Conservation (phyloP, 1,284 basidiomycete genomes). For the Cryptococcus sp. region DNA sequence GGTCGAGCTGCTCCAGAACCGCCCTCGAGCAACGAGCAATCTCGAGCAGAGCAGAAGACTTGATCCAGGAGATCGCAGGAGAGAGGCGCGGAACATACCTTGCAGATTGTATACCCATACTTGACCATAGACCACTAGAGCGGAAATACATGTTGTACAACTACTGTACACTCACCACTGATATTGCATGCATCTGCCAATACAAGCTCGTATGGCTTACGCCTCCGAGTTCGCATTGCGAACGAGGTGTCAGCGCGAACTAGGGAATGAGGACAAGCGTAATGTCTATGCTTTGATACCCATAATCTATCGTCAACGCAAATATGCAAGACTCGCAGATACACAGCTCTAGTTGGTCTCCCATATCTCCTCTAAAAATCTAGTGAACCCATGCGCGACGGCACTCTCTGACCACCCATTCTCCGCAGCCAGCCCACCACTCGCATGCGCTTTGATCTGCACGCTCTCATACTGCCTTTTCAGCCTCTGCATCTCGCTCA, state of each 20-base stretch:
- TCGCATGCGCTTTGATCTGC: conserved; percentile 82
- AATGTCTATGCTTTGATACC: neutral
- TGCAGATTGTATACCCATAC: too few species aligned
- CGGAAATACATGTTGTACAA: too few species aligned
- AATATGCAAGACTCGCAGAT: too few species aligned
- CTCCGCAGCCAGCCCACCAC: conserved; percentile 77
- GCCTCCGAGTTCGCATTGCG: neutral
- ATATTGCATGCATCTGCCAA: too few species aligned
- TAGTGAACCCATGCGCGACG: conserved; percentile 72
- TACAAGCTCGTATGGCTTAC: too few species aligned
- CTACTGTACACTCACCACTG: too few species aligned
- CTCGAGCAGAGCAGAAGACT: too few species aligned
- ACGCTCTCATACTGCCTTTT: conserved; percentile 85
- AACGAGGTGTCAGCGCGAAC: neutral
- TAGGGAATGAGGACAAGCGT: neutral
- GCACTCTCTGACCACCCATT: conserved; percentile 74
- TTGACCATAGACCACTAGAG: too few species aligned
- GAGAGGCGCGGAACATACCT: too few species aligned
- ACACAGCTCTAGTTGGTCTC: conserved; percentile 41
- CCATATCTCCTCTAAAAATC: conserved; percentile 70
- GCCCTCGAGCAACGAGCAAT: too few species aligned
- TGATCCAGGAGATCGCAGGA: too few species aligned
- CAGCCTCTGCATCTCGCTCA: conserved; percentile 79
- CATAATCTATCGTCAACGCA: neutral
- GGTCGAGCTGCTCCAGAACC: too few species aligned